Evolutionary conservation across 2,329 filamentous ascomycete species (phyloP), one percentile per base, ranked within the genome.

Genomic region (Zalaria sp.): DNA sequence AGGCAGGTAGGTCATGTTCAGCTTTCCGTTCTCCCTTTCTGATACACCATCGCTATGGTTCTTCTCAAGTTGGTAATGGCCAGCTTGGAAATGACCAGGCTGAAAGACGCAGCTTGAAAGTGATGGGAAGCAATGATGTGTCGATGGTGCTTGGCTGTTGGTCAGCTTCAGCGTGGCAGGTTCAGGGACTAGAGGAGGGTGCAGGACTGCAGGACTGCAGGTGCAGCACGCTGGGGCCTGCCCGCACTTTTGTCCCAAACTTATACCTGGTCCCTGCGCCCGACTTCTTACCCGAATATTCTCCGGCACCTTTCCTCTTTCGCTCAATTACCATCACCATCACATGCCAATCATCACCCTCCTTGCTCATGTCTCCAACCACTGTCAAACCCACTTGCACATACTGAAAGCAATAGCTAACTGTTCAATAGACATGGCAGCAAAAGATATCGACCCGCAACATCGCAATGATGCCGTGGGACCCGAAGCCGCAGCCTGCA

Each of bases 381-480:
- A 18, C 18, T 18, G 18, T 18, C 18, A 18, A 18, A 18, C 18
- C 18, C 18, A 18, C 18, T 18, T 18, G 18, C 18, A 18, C 18
- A 18, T 18, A 18, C 18, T 18, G 18, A 18, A 18, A 18, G 18
- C 18, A 18, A 18, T 18, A 18, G 18, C 18, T 18, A 32, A 7
- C 38, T 18, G 25, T 37, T 4, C 27, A 10, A 40, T 58, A 96
- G 88, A 84, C 81, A 66, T 98, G 91, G 91, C 88, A 96, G 69
- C 73, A 80, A 54, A 95, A 93, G 64, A 73, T 98, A 31, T 83
- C 88, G 1, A 77, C 79, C 51, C 78, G 93, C 50, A 78, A 82
- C 50, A 81, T 96, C 47, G 91, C 91, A 45, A 70, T 76, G 43
- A 95, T 96, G 59, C 89, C 91, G 7, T 98, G 91, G 91, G 91